phyloP scores from a whole-genome alignment of 257 asterid genomes.

The Gentiana straminea region DNA sequence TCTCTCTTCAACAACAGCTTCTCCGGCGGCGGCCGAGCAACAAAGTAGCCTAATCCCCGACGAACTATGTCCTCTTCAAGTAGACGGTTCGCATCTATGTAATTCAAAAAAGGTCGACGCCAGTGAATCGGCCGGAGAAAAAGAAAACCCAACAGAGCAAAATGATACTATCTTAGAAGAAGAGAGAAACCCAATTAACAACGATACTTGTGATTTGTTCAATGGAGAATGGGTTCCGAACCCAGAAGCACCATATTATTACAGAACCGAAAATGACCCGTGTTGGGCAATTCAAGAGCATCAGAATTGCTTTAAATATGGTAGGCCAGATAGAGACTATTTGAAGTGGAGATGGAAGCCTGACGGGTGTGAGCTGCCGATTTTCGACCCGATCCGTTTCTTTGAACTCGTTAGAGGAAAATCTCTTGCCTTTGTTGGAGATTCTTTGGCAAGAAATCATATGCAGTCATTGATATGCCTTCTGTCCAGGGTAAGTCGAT shows the following conservation, averaged over 20 bases:
- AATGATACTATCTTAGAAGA: too few relatives aligned
- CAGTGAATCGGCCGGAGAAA: too few relatives aligned
- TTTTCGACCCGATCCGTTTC: conserved; percentile 45
- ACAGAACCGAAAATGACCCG: conserved; percentile 5
- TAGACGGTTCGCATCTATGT: too few relatives aligned
- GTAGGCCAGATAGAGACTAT: conserved; percentile 23
- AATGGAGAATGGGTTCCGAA: conserved; percentile 23
- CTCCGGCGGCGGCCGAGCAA: too few relatives aligned
- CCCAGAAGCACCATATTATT: conserved; percentile 21
- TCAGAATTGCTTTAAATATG: conserved; percentile 25
- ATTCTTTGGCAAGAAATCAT: conserved; percentile 62
- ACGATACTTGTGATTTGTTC: conserved; percentile 14
- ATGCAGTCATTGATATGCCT: conserved; percentile 74
- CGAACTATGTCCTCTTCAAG: too few relatives aligned
- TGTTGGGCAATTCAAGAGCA: conserved; percentile 22
- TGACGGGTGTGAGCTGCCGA: conserved; percentile 42
- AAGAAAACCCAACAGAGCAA: too few relatives aligned
- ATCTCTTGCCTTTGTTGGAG: conserved; percentile 66
- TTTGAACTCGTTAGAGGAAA: conserved; percentile 47
- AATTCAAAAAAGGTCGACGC: too few relatives aligned
- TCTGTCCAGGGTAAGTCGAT: conserved; percentile 39
- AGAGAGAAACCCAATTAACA: too few relatives aligned
- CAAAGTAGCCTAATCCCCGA: too few relatives aligned
- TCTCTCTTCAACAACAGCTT: too few relatives aligned
- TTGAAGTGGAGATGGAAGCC: conserved; percentile 37